phyloP scores from a whole-genome alignment of 2,329 filamentous ascomycete species.

The Neofusicoccum parvum region DNA sequence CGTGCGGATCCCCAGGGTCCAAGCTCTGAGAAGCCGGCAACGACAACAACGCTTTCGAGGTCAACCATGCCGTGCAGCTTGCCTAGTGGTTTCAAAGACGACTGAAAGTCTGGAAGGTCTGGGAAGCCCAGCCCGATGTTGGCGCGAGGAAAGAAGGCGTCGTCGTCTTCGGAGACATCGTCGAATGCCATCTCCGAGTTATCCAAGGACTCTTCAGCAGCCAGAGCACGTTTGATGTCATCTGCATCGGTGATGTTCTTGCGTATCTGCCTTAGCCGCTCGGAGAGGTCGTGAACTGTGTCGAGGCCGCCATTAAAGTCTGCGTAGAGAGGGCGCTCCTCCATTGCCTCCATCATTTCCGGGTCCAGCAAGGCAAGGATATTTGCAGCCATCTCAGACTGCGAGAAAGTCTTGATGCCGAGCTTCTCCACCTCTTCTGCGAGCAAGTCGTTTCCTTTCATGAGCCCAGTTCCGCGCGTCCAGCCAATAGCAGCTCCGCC shows the following conservation, averaged over 20 bases:
- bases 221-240: conserved; percentile 22
- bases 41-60: conserved; percentile 41
- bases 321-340: conserved; percentile 40
- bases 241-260: conserved; percentile 22
- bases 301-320: conserved; percentile 44
- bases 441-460: conserved; percentile 46
- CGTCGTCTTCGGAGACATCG: background rate
- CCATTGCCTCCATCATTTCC: conserved; percentile 32
- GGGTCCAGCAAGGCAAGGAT: conserved; percentile 41
- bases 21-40: conserved; percentile 44
- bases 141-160: conserved; percentile 16
- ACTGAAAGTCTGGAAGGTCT: conserved; percentile 17
- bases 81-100: background rate
- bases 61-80: conserved; percentile 40
- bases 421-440: conserved; percentile 41
- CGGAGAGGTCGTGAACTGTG: conserved; percentile 26
- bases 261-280: conserved; percentile 23
- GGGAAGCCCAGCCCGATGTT: conserved; percentile 22
- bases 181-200: conserved; percentile 8
- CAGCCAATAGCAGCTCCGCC: conserved; percentile 50
- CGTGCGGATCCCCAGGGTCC: conserved; percentile 86
- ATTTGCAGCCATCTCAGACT: conserved; percentile 35
- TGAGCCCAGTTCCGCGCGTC: conserved; percentile 49
- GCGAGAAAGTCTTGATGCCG: conserved; percentile 44
- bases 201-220: conserved; percentile 22